These are phyloP conservation scores for Spatholobus suberectus DNA, from an alignment of 306 rosid genomes.

Conservation along the genomic window DNA sequence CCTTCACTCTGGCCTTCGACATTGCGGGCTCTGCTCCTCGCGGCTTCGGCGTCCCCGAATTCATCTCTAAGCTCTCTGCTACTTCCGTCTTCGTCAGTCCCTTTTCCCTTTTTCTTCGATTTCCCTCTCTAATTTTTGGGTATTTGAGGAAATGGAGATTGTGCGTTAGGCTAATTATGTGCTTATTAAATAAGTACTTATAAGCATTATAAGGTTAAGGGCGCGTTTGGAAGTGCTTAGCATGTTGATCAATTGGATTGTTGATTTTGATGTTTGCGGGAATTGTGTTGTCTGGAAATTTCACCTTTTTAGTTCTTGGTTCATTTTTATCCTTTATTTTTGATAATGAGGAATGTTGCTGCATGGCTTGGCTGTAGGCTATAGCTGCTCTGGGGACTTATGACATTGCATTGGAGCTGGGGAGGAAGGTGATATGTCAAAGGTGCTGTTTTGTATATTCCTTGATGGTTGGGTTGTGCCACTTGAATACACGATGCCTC, in stretches of 20 bases:
- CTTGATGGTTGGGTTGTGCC: conserved; percentile 27
- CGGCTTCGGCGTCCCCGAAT: conserved; percentile 96
- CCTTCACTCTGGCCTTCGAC: conserved; percentile 79
- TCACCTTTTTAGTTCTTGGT: conserved; percentile 15
- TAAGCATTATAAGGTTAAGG: too few species aligned
- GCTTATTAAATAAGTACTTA: too few species aligned
- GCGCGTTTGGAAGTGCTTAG: too few species aligned
- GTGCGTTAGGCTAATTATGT: too few species aligned
- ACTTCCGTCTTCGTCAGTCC: conserved; percentile 83
- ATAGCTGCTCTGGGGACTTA: conserved; percentile 94
- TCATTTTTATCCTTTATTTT: background rate
- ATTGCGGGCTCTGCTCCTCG: conserved; percentile 94
- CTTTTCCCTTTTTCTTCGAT: background rate
- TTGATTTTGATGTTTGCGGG: conserved; percentile 27
- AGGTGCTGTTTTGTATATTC: conserved; percentile 60
- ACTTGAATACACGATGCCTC: conserved; percentile 5
- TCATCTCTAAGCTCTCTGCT: conserved; percentile 85
- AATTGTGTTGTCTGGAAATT: conserved; percentile 18
- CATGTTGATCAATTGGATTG: conserved; percentile 20
- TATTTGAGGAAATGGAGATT: conserved; percentile 13
- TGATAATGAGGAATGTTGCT: conserved; percentile 14
- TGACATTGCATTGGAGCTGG: conserved; percentile 89
- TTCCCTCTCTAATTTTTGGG: background rate
- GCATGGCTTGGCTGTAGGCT: conserved; percentile 61
- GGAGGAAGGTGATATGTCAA: conserved; percentile 91